phyloP scores from a whole-genome alignment of 2,329 filamentous ascomycete species.

The Ophiocordyceps robertsii region DNA sequence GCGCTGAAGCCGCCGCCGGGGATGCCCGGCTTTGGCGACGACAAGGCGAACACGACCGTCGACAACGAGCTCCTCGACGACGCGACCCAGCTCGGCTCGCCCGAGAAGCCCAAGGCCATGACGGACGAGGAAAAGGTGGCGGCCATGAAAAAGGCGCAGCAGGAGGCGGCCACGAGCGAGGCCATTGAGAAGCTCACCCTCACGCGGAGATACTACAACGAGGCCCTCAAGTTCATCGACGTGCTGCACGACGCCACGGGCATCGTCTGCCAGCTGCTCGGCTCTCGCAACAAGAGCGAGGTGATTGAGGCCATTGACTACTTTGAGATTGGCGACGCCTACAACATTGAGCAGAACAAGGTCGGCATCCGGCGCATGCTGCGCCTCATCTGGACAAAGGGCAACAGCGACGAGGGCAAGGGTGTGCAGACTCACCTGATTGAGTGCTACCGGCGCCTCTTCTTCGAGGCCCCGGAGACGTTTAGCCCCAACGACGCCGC shows the following conservation, averaged over 20 bases:
- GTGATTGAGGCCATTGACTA: conserved; percentile 99
- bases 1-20: conserved; percentile 71
- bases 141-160: conserved; percentile 64
- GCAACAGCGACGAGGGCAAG: conserved; percentile 97
- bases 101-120: conserved; percentile 53
- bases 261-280: conserved; percentile 73
- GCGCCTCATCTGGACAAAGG: conserved; percentile 96
- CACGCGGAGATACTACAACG: conserved; percentile 82
- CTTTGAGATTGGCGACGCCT: conserved; percentile 88
- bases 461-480: conserved; percentile 85
- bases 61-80: conserved; percentile 76
- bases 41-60: conserved; percentile 52
- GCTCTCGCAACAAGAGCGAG: conserved; percentile 94
- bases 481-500: conserved; percentile 83
- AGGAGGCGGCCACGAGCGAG: conserved; percentile 81
- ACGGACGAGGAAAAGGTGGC: conserved; percentile 66
- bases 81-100: conserved; percentile 65
- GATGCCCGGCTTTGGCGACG: conserved; percentile 45
- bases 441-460: conserved; percentile 89
- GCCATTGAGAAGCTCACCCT: conserved; percentile 77
- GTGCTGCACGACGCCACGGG: conserved; percentile 73
- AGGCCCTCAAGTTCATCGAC: conserved; percentile 87
- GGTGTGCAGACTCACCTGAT: conserved; percentile 94
- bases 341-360: conserved; percentile 90
- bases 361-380: conserved; percentile 90